Base-by-base conservation (phyloP, 2,329 filamentous ascomycete species). In the Scedosporium minutisporum region DNA sequence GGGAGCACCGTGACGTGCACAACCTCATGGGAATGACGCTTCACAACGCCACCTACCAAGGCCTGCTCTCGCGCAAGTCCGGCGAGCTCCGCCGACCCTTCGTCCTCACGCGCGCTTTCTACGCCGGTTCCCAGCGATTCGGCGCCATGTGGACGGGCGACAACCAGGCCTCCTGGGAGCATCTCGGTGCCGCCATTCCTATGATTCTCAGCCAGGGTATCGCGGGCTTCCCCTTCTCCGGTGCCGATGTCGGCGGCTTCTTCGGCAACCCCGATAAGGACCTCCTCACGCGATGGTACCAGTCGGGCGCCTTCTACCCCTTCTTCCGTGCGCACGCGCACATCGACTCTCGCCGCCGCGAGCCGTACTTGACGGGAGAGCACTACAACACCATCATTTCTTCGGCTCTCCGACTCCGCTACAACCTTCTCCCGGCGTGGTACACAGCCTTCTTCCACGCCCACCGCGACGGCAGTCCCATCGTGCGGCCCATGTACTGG, bases 81-180 rank as follows among this genome's bases (percentile, higher is more conserved):
- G 91, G 91, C 61, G 92, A 96, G 74, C 77, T 88, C 29, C 87
- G 88, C 41, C 88, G 95, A 4, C 95, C 95, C 0, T 99, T 99
- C 71, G 85, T 97, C 10, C 83, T 99, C 60, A 99, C 95, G 1
- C 89, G 95, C 38, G 89, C 93, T 0, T 99, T 96, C 78, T 99
- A 88, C 72, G 85, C 93, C 12, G 95, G 95, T 42, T 92, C 90
- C 62, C 95, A 99, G 76, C 87, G 93, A 63, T 78, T 91, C 51
- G 91, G 91, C 66, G 93, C 95, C 64, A 97, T 97, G 93, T 99
- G 95, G 95, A 99, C 95, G 21, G 95, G 95, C 65, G 95, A 99
- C 72, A 99, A 99, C 77, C 90, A 95, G 73, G 95, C 95, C 10
- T 87, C 85, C 25, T 99, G 95, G 95, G 86, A 87, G 18, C 93